phyloP scores from a whole-genome alignment of 2,329 filamentous ascomycete genomes.

The Truncatella angustata region DNA sequence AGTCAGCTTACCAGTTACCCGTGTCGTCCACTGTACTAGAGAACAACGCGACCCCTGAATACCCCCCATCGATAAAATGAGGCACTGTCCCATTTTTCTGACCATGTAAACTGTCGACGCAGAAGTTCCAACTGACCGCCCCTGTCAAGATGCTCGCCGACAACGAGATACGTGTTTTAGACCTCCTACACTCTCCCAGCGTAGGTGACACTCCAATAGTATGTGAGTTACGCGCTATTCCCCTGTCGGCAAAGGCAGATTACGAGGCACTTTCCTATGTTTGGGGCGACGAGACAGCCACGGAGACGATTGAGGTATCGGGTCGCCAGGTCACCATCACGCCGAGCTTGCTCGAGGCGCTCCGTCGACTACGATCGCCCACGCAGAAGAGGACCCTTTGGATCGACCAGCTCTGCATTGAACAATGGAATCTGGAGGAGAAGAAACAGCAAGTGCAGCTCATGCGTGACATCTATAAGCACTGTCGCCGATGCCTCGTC shows the following conservation, averaged over 20 bases:
- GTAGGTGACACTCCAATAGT: background rate
- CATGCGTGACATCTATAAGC: slow-evolving; percentile 12
- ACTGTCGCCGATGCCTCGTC: slow-evolving; percentile 4
- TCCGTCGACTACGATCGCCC: background rate
- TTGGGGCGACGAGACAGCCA: slow-evolving; percentile 4
- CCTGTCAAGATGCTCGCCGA: background rate
- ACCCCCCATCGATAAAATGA: background rate
- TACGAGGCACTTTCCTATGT: slow-evolving; percentile 14
- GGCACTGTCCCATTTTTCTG: background rate
- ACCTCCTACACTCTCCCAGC: background rate
- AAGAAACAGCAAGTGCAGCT: slow-evolving; percentile 8
- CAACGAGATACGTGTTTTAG: background rate
- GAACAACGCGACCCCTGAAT: background rate
- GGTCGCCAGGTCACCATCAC: slow-evolving; percentile 1
- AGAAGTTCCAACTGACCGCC: background rate
- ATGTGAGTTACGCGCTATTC: background rate
- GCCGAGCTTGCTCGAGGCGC: slow-evolving; percentile 7
- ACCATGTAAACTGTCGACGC: background rate
- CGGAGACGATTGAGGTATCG: background rate
- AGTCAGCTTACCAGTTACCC: background rate
- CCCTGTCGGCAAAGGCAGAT: background rate
- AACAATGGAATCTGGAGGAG: slow-evolving; percentile 11
- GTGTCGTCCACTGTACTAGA: background rate
- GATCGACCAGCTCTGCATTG: slow-evolving; percentile 13
- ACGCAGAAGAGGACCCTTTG: slow-evolving; percentile 4